A percentile compares a stretch with the other conserved stretches of the same genome.
Evolutionary conservation across 768 basidiomycete genomes (phyloP).

Genomic region (Collybiopsis confluens): DNA sequence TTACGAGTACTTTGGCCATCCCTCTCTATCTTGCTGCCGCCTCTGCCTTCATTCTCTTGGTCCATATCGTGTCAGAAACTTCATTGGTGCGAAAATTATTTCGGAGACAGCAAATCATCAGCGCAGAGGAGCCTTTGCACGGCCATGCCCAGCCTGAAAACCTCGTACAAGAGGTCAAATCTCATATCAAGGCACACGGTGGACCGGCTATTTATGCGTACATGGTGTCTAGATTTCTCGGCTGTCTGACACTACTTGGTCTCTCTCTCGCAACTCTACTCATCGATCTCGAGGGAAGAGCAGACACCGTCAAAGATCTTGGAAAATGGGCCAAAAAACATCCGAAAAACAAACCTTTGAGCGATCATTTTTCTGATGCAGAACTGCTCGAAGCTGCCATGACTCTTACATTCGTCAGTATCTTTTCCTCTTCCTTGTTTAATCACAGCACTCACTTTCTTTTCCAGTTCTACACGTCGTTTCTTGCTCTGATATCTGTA

Average conservation of each 20-base stretch:
- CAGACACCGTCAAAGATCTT: constrained; percentile 4
- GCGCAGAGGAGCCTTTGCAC: constrained; percentile 12
- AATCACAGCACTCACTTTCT: neutral
- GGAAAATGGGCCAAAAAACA: constrained; percentile 25
- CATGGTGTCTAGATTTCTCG: constrained; percentile 41
- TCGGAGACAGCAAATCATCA: neutral
- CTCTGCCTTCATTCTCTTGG: constrained; percentile 30
- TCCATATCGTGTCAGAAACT: constrained; percentile 21
- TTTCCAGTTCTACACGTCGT: constrained; percentile 38
- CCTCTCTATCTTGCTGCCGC: constrained; percentile 30
- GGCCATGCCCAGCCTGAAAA: constrained; percentile 20
- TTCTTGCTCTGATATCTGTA: constrained; percentile 39
- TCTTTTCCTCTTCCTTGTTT: neutral
- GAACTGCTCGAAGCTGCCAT: constrained; percentile 28
- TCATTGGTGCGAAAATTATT: constrained; percentile 11
- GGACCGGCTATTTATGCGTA: constrained; percentile 44
- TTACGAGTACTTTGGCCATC: constrained; percentile 25
- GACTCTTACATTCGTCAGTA: constrained; percentile 27
- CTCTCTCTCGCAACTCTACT: constrained; percentile 43
- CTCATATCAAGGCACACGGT: constrained; percentile 39
- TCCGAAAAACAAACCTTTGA: constrained; percentile 17
- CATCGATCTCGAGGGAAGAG: constrained; percentile 13
- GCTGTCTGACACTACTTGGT: constrained; percentile 42
- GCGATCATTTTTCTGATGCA: constrained; percentile 12
- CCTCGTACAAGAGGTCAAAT: constrained; percentile 28